Base-by-base conservation (phyloP, 1,284 basidiomycete species). In the Moesziomyces sp. region DNA sequence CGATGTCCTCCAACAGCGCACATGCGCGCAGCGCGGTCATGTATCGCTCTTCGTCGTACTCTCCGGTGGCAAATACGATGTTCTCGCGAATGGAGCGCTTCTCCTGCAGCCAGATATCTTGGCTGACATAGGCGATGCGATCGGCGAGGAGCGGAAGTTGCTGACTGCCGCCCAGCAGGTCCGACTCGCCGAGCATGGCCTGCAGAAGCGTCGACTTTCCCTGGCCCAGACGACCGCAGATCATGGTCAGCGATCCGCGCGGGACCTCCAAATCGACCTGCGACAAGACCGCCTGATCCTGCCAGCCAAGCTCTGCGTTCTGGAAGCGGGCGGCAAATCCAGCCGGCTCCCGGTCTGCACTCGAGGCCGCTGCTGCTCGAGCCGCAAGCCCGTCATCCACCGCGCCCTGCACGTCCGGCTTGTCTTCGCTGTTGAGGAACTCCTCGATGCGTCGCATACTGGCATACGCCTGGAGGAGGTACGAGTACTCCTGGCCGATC, bases 141-240 rank as follows among this genome's bases (percentile, higher is more conserved):
- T 47, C 35, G 3, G 61, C 49, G 5, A 69, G 58, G 5, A 74
- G 30, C 1, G 71, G 65, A 14, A 76, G 50, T 19, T 67, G 58
- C 9, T 70, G 49, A 3, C 26, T n/a, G 10, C 82, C 82, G 13
- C 34, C 28, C 13, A 73, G 42, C 34, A 79, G 30, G 40, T 80
- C 72, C 35, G 70, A 69, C 49, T 83, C 81, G 47, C 78, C 79
- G 13, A 82, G 73, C 13, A 82, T 58, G 14, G 76, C 78, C 21
- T 67, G 66, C 8, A 84, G 58, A 11, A 83, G 65, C 3, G 79
- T 74, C 24, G 78, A 76, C 56, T 84, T 84, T 21, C 82, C 82
- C 8, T 74, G 56, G 18, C 82, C 82, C 2, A 80, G 57, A 8
- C 68, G 68, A 18, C 81, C 81, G 49, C 78, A 79, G 21, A 84